Conservation (phyloP, 2,329 filamentous ascomycete genomes). For the Fusarium sp. region DNA sequence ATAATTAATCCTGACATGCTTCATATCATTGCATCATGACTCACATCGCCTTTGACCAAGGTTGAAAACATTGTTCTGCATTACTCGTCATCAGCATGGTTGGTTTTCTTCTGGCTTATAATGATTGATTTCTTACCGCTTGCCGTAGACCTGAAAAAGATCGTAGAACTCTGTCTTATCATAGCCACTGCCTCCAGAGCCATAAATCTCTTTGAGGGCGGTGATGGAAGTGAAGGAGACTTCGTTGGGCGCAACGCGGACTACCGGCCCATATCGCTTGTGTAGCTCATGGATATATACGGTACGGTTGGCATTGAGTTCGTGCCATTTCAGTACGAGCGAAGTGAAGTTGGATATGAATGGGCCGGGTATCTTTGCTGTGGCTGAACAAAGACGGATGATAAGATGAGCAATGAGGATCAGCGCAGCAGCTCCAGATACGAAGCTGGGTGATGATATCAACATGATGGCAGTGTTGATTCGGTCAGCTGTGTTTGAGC, state of each 20-base stretch:
- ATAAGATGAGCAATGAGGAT: constrained; percentile 46
- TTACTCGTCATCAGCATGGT: constrained; percentile 6
- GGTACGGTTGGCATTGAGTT: constrained; percentile 65
- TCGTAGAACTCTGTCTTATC: constrained; percentile 75
- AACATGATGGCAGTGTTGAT: constrained; percentile 35
- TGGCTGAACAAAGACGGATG: constrained; percentile 50
- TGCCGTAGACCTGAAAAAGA: constrained; percentile 68
- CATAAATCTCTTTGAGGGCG: constrained; percentile 73
- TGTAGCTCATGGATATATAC: constrained; percentile 68
- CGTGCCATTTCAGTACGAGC: constrained; percentile 65
- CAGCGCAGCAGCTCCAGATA: constrained; percentile 39
- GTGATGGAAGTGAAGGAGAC: constrained; percentile 68
- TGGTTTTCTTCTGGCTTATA: neutral
- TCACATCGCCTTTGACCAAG: constrained; percentile 64
- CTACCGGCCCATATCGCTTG: constrained; percentile 65
- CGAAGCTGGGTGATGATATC: constrained; percentile 47
- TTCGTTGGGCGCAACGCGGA: constrained; percentile 69
- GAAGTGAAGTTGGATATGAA: constrained; percentile 62
- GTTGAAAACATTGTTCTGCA: constrained; percentile 70
- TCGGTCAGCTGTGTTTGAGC: neutral
- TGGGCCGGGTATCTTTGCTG: constrained; percentile 62
- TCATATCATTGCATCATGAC: constrained; percentile 32
- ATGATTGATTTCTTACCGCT: constrained; percentile 56
- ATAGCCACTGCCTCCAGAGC: constrained; percentile 70
- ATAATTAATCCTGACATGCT: neutral